These are phyloP conservation scores for Miamiensis avidus DNA, from an alignment of 169 alveolate genomes.

Conservation along the genomic window DNA sequence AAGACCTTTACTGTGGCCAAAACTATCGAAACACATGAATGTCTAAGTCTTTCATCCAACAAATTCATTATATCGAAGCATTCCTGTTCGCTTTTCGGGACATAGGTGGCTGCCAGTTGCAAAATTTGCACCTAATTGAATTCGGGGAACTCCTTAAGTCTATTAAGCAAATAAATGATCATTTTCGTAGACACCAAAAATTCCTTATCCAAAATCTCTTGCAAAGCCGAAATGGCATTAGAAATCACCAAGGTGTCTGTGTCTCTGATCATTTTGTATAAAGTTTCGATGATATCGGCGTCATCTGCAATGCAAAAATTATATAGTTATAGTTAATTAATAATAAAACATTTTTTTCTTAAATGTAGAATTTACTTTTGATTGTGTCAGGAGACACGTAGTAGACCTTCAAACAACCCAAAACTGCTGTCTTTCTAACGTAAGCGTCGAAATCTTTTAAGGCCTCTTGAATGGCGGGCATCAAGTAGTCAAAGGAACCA, in stretches of 20 bases:
- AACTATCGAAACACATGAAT: constrained; percentile 94
- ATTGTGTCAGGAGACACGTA: constrained; percentile 73
- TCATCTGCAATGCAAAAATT: constrained; percentile 4
- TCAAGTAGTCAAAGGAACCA: constrained; percentile 89
- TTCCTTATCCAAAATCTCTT: constrained; percentile 91
- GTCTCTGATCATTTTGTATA: constrained; percentile 84
- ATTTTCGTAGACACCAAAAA: constrained; percentile 85
- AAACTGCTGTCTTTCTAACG: constrained; percentile 96
- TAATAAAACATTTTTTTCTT: background rate
- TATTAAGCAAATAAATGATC: constrained; percentile 84
- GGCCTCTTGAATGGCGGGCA: constrained; percentile 88
- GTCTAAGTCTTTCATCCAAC: constrained; percentile 94
- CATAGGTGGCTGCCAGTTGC: constrained; percentile 89
- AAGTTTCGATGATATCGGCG: constrained; percentile 61
- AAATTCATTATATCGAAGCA: constrained; percentile 96
- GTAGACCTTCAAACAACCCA: constrained; percentile 91
- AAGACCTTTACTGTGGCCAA: constrained; percentile 91
- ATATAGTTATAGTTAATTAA: background rate
- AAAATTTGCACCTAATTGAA: constrained; percentile 97
- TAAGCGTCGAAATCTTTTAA: constrained; percentile 93
- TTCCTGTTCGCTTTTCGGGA: constrained; percentile 93
- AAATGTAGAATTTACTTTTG: constrained; percentile 49
- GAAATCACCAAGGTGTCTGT: constrained; percentile 89
- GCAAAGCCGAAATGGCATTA: constrained; percentile 91
- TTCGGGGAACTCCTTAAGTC: constrained; percentile 93